These are phyloP conservation scores for Cyberlindnera petersonii DNA, from an alignment of 805 yeast genomes.

Conservation along the genomic window DNA sequence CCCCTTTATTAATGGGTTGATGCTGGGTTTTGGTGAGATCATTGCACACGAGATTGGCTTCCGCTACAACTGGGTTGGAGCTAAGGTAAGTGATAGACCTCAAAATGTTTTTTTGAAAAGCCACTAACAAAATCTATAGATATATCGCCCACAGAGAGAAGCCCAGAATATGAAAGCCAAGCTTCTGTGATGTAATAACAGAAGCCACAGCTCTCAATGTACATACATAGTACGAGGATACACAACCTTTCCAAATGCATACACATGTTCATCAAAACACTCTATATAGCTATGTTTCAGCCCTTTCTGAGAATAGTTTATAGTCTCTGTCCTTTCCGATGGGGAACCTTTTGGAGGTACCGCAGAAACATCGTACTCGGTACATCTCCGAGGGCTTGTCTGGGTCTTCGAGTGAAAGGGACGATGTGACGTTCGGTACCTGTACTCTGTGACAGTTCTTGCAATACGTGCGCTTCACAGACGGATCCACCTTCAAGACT, in stretches of 20 bases:
- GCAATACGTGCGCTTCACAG: conserved; percentile 64
- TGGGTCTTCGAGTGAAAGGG: conserved; percentile 38
- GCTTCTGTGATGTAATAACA: conserved; percentile 8
- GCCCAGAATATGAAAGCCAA: conserved; percentile 21
- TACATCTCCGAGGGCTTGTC: conserved; percentile 47
- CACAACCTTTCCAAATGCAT: no score
- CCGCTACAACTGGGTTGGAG: conserved; percentile 70
- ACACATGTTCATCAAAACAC: background rate
- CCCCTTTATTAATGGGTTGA: conserved; percentile 89
- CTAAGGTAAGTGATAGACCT: conserved; percentile 41
- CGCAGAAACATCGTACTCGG: conserved; percentile 52
- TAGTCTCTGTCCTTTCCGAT: conserved; percentile 53
- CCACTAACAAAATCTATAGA: conserved; percentile 14
- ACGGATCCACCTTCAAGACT: conserved; percentile 61
- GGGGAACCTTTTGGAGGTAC: conserved; percentile 51
- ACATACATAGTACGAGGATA: background rate
- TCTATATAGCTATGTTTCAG: background rate
- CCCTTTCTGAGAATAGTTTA: conserved; percentile 32
- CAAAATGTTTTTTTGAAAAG: background rate
- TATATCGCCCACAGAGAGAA: conserved; percentile 34
- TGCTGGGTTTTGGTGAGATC: conserved; percentile 95
- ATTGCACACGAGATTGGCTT: conserved; percentile 91
- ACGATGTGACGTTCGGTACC: conserved; percentile 44
- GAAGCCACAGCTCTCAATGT: background rate
- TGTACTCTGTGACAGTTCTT: conserved; percentile 56